Conservation (phyloP, 192 early-diverging fungal species). For the Linnemannia exigua region DNA sequence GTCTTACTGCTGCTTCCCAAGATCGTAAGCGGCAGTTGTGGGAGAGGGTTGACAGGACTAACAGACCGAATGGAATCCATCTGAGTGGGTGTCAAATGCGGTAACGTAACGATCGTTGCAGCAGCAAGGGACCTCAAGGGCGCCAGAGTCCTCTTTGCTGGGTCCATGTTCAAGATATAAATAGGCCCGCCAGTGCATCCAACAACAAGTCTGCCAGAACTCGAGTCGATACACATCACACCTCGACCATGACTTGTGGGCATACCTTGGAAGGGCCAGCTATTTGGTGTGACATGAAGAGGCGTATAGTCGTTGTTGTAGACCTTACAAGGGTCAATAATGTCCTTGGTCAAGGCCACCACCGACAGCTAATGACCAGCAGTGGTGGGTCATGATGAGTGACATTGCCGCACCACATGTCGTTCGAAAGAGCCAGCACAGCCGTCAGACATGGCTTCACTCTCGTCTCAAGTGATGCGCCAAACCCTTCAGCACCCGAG, state of each 20-base stretch:
- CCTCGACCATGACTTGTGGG: constrained; percentile 38
- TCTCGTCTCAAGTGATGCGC: constrained; percentile 15
- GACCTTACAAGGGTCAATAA: constrained; percentile 28
- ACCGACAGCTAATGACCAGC: constrained; percentile 27
- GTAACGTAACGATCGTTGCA: constrained; percentile 8
- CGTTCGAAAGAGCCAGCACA: constrained; percentile 26
- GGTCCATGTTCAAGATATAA: constrained; percentile 45
- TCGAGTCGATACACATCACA: constrained; percentile 42
- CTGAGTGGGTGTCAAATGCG: constrained; percentile 22
- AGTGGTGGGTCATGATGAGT: constrained; percentile 41
- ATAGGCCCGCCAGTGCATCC: constrained; percentile 47
- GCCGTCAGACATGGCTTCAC: constrained; percentile 44
- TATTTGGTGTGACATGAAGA: constrained; percentile 17
- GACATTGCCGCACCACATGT: constrained; percentile 51
- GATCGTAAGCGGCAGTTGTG: background rate
- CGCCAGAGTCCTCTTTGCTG: background rate
- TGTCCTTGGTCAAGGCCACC: constrained; percentile 19
- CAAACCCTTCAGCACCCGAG: background rate
- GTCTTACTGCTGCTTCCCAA: background rate
- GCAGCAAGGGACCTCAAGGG: background rate
- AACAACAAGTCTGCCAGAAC: constrained; percentile 24
- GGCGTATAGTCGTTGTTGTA: constrained; percentile 19
- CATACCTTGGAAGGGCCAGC: constrained; percentile 14
- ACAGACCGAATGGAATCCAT: constrained; percentile 28
- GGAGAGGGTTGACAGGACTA: constrained; percentile 3